phyloP scores from a whole-genome alignment of 2,329 filamentous ascomycete species.

The Xylariaceae sp. region DNA sequence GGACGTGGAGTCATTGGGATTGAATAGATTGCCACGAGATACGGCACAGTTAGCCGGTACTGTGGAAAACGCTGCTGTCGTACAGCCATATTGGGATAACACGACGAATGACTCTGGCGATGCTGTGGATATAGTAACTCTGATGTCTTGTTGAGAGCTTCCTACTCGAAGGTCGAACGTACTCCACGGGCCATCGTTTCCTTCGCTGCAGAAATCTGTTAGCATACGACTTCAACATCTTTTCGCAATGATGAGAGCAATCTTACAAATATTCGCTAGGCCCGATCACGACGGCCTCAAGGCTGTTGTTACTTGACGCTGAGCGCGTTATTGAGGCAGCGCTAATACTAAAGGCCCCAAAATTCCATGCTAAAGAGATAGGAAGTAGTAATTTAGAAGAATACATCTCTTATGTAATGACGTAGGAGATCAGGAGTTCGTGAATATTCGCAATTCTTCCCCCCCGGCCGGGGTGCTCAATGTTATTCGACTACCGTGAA shows the following conservation, averaged over 20 bases:
- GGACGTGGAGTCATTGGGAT: conserved; percentile 33
- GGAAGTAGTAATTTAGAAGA: conserved; percentile 7
- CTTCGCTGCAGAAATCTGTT: conserved; percentile 27
- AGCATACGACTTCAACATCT: conserved; percentile 7
- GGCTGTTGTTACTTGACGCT: neutral
- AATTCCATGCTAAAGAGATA: conserved; percentile 10
- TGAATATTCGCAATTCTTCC: too few species aligned
- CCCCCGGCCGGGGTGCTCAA: too few species aligned
- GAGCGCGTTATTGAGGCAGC: conserved; percentile 1
- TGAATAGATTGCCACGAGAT: conserved; percentile 35
- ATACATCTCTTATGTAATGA: conserved; percentile 17
- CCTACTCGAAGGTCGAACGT: conserved; percentile 37
- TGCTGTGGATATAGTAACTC: conserved; percentile 38
- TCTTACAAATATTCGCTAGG: conserved; percentile 37
- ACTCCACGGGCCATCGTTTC: conserved; percentile 40
- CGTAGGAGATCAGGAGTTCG: too few species aligned
- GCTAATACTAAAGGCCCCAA: conserved; percentile 10
- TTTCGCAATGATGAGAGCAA: neutral
- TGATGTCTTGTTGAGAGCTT: conserved; percentile 33
- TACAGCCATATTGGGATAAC: conserved; percentile 30
- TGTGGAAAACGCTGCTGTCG: conserved; percentile 26
- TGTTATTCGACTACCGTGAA: too few species aligned
- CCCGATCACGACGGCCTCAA: conserved; percentile 26
- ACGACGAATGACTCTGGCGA: conserved; percentile 35
- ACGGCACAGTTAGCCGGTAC: conserved; percentile 34